These are phyloP conservation scores for Fusarium longipes DNA, from an alignment of 2,329 filamentous ascomycete species.

Conservation along the genomic window DNA sequence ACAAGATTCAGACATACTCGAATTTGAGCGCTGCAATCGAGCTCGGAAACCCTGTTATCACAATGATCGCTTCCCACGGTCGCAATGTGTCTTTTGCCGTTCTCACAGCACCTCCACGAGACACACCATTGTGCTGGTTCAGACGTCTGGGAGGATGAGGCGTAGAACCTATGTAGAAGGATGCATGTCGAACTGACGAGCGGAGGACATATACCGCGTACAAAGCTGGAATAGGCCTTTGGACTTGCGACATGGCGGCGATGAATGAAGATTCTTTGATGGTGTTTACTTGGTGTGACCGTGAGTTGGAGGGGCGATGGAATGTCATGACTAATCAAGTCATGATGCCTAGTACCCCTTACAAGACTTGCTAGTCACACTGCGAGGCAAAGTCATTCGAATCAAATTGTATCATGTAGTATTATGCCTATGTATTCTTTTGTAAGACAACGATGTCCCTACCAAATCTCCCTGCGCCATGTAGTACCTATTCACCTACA, in stretches of 20 bases:
- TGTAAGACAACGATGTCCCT: neutral
- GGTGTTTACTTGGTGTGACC: constrained; percentile 35
- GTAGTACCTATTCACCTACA: constrained; percentile 59
- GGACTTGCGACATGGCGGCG: constrained; percentile 54
- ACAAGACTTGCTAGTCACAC: neutral
- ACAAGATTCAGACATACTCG: constrained; percentile 69
- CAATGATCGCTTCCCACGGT: constrained; percentile 90
- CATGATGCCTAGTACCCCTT: constrained; percentile 19
- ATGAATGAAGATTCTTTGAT: neutral
- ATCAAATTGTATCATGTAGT: neutral
- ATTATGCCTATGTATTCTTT: neutral
- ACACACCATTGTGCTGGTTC: constrained; percentile 89
- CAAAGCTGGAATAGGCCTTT: constrained; percentile 80
- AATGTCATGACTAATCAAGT: constrained; percentile 40
- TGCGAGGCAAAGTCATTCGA: neutral
- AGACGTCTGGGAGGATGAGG: constrained; percentile 87
- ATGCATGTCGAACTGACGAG: constrained; percentile 77
- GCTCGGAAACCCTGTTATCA: constrained; percentile 90
- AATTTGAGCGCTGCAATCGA: constrained; percentile 91
- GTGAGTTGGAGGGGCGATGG: constrained; percentile 41
- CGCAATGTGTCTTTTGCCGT: constrained; percentile 76
- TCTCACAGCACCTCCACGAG: constrained; percentile 81
- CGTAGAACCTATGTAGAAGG: constrained; percentile 91
- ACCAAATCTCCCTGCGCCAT: constrained; percentile 5
- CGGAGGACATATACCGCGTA: constrained; percentile 95